These are phyloP conservation scores for Daldinia loculata DNA, from an alignment of 495 filamentous ascomycete genomes.

Conservation along the genomic window DNA sequence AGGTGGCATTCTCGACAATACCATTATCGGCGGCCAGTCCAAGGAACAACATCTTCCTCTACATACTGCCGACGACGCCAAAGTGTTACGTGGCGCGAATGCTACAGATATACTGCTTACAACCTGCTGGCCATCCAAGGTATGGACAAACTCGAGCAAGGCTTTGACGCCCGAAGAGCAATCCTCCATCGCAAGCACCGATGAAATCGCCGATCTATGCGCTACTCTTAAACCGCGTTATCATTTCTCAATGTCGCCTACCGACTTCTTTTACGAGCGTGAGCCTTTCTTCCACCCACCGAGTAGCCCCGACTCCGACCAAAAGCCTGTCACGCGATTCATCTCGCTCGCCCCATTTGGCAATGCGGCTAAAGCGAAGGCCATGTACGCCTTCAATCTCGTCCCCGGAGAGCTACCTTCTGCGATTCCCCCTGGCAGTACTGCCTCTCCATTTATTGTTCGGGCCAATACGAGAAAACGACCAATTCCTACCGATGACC, in stretches of 20 bases:
- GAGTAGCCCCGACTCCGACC: slow-evolving; percentile 43
- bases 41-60: slow-evolving; percentile 71
- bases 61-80: slow-evolving; percentile 80
- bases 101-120: slow-evolving; percentile 87
- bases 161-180: slow-evolving; percentile 59
- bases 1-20: slow-evolving; percentile 71
- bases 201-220: slow-evolving; percentile 76
- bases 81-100: slow-evolving; percentile 74
- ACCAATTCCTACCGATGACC: slow-evolving; percentile 62
- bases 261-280: slow-evolving; percentile 78
- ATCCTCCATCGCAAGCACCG: slow-evolving; percentile 51
- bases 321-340: slow-evolving; percentile 79
- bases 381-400: slow-evolving; percentile 88
- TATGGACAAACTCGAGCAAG: slow-evolving; percentile 63
- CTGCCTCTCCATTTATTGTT: slow-evolving; percentile 70
- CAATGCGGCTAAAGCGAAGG: slow-evolving; percentile 78
- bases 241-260: slow-evolving; percentile 77
- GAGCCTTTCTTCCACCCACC: slow-evolving; percentile 85
- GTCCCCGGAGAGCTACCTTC: slow-evolving; percentile 65
- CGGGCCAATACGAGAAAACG: slow-evolving; percentile 65
- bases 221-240: slow-evolving; percentile 82
- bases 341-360: slow-evolving; percentile 82
- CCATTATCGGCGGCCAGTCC: slow-evolving; percentile 59
- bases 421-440: slow-evolving; percentile 71
- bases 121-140: slow-evolving; percentile 78